phyloP scores from a whole-genome alignment of 78 protist genomes.

The Dictyostelium discoideum region DNA sequence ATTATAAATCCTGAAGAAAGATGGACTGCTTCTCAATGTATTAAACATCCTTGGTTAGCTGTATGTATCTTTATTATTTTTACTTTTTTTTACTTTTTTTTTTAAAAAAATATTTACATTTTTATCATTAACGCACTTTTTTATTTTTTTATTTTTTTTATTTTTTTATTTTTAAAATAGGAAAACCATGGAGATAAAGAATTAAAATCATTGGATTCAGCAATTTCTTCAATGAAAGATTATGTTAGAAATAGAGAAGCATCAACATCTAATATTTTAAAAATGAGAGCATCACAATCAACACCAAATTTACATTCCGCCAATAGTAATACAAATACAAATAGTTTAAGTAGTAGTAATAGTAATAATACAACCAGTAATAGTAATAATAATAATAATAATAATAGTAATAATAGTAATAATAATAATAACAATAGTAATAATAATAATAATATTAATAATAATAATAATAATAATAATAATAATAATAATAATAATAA shows the following conservation, averaged over 20 bases:
- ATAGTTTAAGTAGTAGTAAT: neutral
- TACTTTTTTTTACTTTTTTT: no score
- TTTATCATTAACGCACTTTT: no score
- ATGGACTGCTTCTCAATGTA: constrained; percentile 71
- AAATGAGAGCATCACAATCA: constrained; percentile 55
- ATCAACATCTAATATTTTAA: constrained; percentile 13
- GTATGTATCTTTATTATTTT: neutral
- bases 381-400: neutral
- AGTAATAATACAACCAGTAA: neutral
- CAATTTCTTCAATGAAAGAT: constrained; percentile 58
- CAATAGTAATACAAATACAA: neutral
- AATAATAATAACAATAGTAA: no score
- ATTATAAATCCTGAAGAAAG: constrained; percentile 72
- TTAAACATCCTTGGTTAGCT: constrained; percentile 78
- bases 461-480: no score
- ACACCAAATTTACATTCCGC: constrained; percentile 26
- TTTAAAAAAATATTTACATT: no score
- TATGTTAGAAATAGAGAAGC: constrained; percentile 69
- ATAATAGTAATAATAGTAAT: neutral
- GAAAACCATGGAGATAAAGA: constrained; percentile 39
- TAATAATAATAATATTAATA: no score
- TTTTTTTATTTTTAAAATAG: neutral
- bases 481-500: no score
- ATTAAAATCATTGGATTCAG: constrained; percentile 55
- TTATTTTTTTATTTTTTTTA: neutral